Evolutionary conservation across 73 alveolate species (phyloP).

Genomic region (Tetrahymena thermophila): DNA sequence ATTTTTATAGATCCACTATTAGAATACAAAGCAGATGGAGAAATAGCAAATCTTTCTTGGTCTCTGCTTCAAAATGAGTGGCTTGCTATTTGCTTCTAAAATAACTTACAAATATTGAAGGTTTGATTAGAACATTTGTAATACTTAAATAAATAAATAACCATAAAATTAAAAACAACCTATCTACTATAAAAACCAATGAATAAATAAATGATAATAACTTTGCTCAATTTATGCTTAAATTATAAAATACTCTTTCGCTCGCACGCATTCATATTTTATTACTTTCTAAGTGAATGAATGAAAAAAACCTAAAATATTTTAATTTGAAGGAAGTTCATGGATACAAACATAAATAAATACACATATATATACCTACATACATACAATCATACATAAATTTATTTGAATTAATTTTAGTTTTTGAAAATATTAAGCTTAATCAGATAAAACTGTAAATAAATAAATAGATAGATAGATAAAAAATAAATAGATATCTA

Average conservation of each 20-base stretch:
- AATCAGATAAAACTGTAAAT: not conserved
- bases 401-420: not conserved
- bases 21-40: constrained; percentile 48
- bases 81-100: constrained; percentile 22
- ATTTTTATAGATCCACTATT: constrained; percentile 29
- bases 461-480: no score
- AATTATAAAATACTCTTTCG: no score
- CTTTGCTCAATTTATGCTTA: not conserved
- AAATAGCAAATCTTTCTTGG: constrained; percentile 50
- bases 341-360: no score
- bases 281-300: not conserved
- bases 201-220: not conserved
- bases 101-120: constrained; percentile 17
- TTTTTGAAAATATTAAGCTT: not conserved
- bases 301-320: not conserved
- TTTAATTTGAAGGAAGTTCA: not conserved
- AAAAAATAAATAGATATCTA: not conserved
- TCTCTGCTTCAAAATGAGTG: constrained; percentile 21
- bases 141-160: not conserved
- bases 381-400: not conserved
- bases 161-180: not conserved
- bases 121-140: not conserved
- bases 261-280: not conserved
- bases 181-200: not conserved
- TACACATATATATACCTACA: not conserved